Base-by-base conservation (phyloP, 495 filamentous ascomycete species). In the Penicillium egyptiacum region DNA sequence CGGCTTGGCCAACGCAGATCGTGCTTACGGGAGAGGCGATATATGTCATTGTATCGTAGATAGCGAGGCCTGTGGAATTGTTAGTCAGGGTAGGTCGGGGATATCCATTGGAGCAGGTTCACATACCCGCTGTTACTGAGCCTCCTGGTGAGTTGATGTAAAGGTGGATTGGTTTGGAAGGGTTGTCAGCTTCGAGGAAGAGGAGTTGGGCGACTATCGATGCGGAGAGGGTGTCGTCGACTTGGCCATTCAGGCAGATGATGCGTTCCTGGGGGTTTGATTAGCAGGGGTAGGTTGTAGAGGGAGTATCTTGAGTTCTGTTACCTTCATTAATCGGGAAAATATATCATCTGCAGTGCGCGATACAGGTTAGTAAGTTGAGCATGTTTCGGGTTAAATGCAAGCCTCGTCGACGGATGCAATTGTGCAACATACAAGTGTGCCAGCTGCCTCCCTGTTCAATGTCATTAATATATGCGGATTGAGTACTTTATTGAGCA, bases 41-140 rank as follows among this genome's bases (percentile, higher is more conserved):
- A 75, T 98, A 98, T 57, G 87, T 86, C 93, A 98, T 98, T 48
- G 95, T 98, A 72, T 98, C 94, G 79, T 98, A 98, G 68, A 98
- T 97, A 45, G 94, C 92, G 28, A 98, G 82, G 6, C 94, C 89
- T 75, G 11, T 30, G 65, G 43, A 3, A 45, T 37, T 30, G 23
- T 49, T 57, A 40, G 44, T 33, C 45, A 53, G 50, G 48, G 49
- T 25, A 20, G 4, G 7, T 14, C 0, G 25, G 31, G 42, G 46
- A 9, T 33, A 9, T 22, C 2, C 1, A 19, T 50, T 10, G 17
- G 50, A n/a, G 23, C 19, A n/a, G 26, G 16, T 9, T 33, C 33
- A 58, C 65, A 31, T 49, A 83, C 80, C 87, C 0, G 90, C 92
- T 51, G 93, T 97, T 39, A 98, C 94, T n/a, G 88, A 91, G 31